Evolutionary conservation across 2,329 filamentous ascomycete genomes (phyloP).

Genomic region (Neonectria neomacrospora): DNA sequence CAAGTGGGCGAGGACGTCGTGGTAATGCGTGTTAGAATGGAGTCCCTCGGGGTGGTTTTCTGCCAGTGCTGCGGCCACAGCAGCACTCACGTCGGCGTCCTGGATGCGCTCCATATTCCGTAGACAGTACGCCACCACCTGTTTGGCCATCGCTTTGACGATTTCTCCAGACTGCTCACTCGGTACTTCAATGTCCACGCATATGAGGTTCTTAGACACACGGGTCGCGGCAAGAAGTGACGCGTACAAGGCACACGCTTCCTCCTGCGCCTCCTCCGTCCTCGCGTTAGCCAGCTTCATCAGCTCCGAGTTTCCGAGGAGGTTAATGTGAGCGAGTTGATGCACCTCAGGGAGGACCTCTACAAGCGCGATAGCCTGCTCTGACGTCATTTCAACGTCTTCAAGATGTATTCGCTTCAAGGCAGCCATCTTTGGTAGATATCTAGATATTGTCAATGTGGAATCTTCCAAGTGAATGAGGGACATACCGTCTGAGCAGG

Average conservation of each 20-base stretch:
- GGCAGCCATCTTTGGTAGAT: constrained; percentile 80
- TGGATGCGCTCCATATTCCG: constrained; percentile 87
- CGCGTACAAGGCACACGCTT: constrained; percentile 92
- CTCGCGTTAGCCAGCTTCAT: constrained; percentile 77
- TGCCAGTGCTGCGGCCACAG: constrained; percentile 56
- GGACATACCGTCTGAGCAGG: constrained; percentile 75
- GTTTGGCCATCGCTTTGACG: constrained; percentile 90
- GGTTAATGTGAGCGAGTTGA: constrained; percentile 84
- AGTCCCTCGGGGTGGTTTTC: constrained; percentile 48
- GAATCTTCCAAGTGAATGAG: neutral
- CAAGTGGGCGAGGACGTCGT: constrained; percentile 87
- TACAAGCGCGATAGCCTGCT: constrained; percentile 89
- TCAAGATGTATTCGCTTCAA: constrained; percentile 88
- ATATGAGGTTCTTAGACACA: constrained; percentile 84
- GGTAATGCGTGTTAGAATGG: constrained; percentile 59
- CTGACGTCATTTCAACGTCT: constrained; percentile 84
- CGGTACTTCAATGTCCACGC: constrained; percentile 91
- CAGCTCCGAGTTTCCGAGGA: constrained; percentile 83
- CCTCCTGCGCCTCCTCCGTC: constrained; percentile 85
- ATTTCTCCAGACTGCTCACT: constrained; percentile 85
- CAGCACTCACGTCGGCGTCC: constrained; percentile 68
- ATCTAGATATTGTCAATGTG: constrained; percentile 54
- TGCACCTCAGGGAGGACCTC: constrained; percentile 89
- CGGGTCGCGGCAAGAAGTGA: constrained; percentile 89
- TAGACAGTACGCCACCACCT: constrained; percentile 94